Evolutionary conservation across 495 filamentous ascomycete species (phyloP), one percentile per base, ranked within the genome.

Genomic region (Geoglossum glabrum): DNA sequence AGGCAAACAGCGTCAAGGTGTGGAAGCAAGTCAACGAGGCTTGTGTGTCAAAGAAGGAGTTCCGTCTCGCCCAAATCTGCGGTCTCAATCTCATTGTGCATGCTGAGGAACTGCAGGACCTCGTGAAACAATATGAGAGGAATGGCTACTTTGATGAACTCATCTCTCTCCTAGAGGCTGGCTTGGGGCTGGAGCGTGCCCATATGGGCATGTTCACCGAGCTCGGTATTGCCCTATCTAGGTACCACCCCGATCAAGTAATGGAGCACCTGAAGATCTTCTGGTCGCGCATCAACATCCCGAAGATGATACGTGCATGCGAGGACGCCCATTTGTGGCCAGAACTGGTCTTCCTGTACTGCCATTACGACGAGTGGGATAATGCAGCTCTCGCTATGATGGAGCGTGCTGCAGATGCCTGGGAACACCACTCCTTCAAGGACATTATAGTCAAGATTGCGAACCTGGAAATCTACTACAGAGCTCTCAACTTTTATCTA

Each of bases 401-500:
- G 88, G 93, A 99, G 77, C 87, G 92, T 63, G 86, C 93, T 36
- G 84, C 94, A 55, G 90, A 97, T 72, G 86, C 93, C 2, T 99
- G 93, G 93, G 93, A 99, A 70, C 93, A 99, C 73, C 92, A 97
- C 71, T 93, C 90, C 30, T 97, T 99, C 83, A 97, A 97, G 79
- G 93, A 97, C 69, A 96, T 95, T 60, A 77, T 95, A 58, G 82
- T 95, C 73, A 97, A 97, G 79, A 90, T 95, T 60, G 87, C 92
- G 64, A 99, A 99, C 72, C 70, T 97, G 65, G 93, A 99, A 71
- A 97, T 99, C 68, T 97, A 95, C 73, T 99, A 99, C 76, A 86
- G 90, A 33, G 85, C 89, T 28, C 78, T 99, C 62, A 95, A 90
- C 76, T 97, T 96, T 75, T 99, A 99, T 72, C 79, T 96, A 38